These are phyloP conservation scores for Camelina hispida DNA, from an alignment of 345 rosid species.

Conservation along the genomic window DNA sequence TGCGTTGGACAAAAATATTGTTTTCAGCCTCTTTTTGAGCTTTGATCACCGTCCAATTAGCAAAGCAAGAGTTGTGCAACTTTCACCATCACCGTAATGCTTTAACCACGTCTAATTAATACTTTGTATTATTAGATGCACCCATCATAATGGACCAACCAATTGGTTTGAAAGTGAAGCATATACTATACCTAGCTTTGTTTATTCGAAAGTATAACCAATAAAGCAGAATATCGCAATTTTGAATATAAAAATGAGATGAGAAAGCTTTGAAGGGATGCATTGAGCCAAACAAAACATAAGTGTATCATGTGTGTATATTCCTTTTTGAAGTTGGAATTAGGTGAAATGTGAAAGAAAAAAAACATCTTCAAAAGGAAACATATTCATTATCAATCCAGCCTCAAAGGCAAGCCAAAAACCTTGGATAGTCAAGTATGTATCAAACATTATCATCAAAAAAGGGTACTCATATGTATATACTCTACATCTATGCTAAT, in stretches of 20 bases:
- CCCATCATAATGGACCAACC: constrained; percentile 43
- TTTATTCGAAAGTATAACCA: constrained; percentile 24
- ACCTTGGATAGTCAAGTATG: background rate
- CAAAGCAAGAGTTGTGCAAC: constrained; percentile 33
- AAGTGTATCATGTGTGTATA: constrained; percentile 38
- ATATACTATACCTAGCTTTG: constrained; percentile 26
- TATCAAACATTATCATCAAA: constrained; percentile 10
- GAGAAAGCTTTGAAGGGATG: constrained; percentile 42
- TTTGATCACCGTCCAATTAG: constrained; percentile 43
- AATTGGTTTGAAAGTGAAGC: constrained; percentile 41
- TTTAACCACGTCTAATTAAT: constrained; percentile 33
- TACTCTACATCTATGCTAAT: constrained; percentile 17
- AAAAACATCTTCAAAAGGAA: constrained; percentile 13
- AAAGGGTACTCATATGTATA: constrained; percentile 10
- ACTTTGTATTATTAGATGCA: constrained; percentile 25
- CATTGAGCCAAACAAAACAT: constrained; percentile 29
- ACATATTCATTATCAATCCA: constrained; percentile 28
- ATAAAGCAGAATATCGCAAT: constrained; percentile 6
- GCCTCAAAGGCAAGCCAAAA: constrained; percentile 20
- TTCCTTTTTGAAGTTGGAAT: constrained; percentile 30
- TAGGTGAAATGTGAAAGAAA: constrained; percentile 24
- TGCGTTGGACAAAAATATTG: constrained; percentile 28
- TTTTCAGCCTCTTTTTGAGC: constrained; percentile 4
- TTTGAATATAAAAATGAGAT: constrained; percentile 30
- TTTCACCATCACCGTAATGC: constrained; percentile 27